Percentiles rank a stretch among this genome's conserved stretches.
Conservation (phyloP, 805 yeast genomes). For the Candida nonsorbophila region DNA sequence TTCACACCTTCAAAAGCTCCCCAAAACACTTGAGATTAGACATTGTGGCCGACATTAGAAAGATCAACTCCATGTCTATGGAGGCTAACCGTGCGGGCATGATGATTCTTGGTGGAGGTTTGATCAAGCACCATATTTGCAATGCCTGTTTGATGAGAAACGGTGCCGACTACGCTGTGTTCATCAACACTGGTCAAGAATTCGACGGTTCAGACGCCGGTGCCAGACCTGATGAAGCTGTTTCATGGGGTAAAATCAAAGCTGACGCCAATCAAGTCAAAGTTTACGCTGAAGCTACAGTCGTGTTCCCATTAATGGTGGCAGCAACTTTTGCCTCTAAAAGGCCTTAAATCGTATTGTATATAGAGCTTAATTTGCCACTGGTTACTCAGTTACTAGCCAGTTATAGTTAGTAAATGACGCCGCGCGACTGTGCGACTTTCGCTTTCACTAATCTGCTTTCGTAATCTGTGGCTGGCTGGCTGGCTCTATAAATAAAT, state of each 20-base stretch:
- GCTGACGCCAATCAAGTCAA: constrained; percentile 89
- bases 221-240: constrained; percentile 98
- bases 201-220: constrained; percentile 99
- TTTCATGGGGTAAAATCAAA: constrained; percentile 98
- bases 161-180: constrained; percentile 98
- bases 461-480: too few species aligned
- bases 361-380: too few species aligned
- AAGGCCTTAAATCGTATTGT: constrained; percentile 10
- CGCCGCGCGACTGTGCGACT: too few species aligned
- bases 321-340: constrained; percentile 92
- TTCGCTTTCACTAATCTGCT: neutral
- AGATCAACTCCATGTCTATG: constrained; percentile 90
- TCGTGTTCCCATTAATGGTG: constrained; percentile 92
- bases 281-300: constrained; percentile 91
- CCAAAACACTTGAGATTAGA: constrained; percentile 88
- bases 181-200: constrained; percentile 96
- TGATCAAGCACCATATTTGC: constrained; percentile 94
- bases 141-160: constrained; percentile 98
- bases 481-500: too few species aligned
- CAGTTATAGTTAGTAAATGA: too few species aligned
- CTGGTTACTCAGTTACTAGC: too few species aligned
- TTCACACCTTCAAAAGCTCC: constrained; percentile 94
- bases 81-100: constrained; percentile 92
- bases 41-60: constrained; percentile 89
- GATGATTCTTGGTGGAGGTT: constrained; percentile 94